phyloP scores from a whole-genome alignment of 495 filamentous ascomycete species.

The Xylaria venustula region DNA sequence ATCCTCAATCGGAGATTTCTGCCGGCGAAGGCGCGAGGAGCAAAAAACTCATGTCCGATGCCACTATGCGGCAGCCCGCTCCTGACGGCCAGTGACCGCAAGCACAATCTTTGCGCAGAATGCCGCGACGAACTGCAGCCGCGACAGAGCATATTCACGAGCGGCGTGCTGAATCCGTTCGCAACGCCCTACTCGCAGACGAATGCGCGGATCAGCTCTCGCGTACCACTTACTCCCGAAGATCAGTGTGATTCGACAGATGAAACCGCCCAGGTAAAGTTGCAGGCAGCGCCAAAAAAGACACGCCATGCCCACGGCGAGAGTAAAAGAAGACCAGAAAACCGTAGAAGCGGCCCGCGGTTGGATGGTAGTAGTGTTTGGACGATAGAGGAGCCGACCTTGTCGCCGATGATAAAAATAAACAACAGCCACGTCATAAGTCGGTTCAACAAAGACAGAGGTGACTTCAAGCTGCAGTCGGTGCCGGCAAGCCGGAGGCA shows the following conservation, averaged over 20 bases:
- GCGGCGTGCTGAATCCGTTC: neutral
- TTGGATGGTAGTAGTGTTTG: neutral
- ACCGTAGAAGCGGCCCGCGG: neutral
- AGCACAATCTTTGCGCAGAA: slow-evolving; percentile 21
- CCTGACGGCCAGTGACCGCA: neutral
- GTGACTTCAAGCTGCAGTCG: slow-evolving; percentile 19
- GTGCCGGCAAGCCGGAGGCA: slow-evolving; percentile 15
- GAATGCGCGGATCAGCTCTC: neutral
- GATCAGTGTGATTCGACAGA: neutral
- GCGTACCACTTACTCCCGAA: neutral
- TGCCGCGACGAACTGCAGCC: slow-evolving; percentile 20
- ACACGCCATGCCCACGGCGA: neutral
- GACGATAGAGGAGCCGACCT: neutral
- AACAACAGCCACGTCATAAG: neutral
- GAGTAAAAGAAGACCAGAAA: neutral
- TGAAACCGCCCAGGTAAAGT: neutral
- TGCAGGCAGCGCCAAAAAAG: neutral
- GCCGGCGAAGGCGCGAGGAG: slow-evolving; percentile 14
- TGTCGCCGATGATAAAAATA: neutral
- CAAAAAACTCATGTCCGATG: slow-evolving; percentile 40
- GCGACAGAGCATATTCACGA: slow-evolving; percentile 21
- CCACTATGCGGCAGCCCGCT: slow-evolving; percentile 15
- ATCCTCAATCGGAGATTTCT: slow-evolving; percentile 37
- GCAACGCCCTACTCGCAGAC: neutral
- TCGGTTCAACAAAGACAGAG: neutral